phyloP scores from a whole-genome alignment of 1,284 basidiomycete species.

The Cutaneotrichosporon cyanovorans region DNA sequence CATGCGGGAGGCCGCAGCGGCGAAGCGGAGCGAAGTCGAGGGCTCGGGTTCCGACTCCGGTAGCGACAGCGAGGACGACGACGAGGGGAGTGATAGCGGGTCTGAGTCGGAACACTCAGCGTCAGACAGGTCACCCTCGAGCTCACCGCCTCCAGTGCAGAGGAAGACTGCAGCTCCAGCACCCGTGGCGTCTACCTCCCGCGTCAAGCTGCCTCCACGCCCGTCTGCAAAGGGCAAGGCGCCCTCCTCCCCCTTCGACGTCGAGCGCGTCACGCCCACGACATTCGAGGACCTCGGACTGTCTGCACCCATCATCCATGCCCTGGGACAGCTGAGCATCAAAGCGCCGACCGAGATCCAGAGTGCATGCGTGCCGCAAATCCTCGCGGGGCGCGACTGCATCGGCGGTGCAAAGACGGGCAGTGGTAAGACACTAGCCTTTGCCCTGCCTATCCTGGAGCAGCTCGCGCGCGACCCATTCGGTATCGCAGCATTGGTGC shows the following conservation, averaged over 20 bases:
- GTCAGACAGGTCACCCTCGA: not conserved
- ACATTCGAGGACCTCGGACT: slow-evolving; percentile 67
- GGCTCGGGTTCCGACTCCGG: slow-evolving; percentile 2
- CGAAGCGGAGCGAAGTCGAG: slow-evolving; percentile 11
- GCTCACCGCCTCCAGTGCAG: not conserved
- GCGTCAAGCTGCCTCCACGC: slow-evolving; percentile 21
- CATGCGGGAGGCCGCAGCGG: slow-evolving; percentile 29
- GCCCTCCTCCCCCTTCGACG: slow-evolving; percentile 33
- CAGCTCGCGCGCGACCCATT: slow-evolving; percentile 80
- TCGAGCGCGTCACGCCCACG: slow-evolving; percentile 60
- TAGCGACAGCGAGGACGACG: slow-evolving; percentile 15
- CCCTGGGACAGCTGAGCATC: slow-evolving; percentile 78
- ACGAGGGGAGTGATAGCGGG: slow-evolving; percentile 1
- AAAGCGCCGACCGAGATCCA: slow-evolving; percentile 82
- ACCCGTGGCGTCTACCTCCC: slow-evolving; percentile 19
- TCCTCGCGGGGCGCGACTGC: slow-evolving; percentile 78
- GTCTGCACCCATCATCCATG: slow-evolving; percentile 59
- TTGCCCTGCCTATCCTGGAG: slow-evolving; percentile 91
- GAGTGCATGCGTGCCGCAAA: slow-evolving; percentile 76
- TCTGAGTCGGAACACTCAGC: not conserved
- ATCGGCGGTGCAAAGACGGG: slow-evolving; percentile 98
- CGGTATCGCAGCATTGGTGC: slow-evolving; percentile 83
- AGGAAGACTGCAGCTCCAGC: slow-evolving; percentile 2
- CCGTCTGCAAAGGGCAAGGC: slow-evolving; percentile 10
- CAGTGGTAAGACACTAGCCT: slow-evolving; percentile 95